Percentiles rank a stretch among this genome's conserved stretches.
These are phyloP conservation scores for Rhizopus delemar DNA, from an alignment of 371 early-diverging fungal species.

Conservation along the genomic window DNA sequence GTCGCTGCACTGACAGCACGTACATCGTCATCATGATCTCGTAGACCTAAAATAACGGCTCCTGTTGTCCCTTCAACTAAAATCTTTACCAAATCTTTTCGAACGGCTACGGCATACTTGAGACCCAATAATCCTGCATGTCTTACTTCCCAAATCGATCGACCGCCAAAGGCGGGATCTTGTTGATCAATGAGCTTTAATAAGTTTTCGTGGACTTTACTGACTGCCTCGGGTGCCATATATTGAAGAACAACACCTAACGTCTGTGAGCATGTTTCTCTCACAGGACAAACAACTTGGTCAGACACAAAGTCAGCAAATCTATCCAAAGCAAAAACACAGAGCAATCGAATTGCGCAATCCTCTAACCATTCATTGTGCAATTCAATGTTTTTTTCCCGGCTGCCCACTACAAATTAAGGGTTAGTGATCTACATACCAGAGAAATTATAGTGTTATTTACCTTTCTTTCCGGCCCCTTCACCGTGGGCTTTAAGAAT, in stretches of 20 bases:
- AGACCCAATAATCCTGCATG: constrained; percentile 95
- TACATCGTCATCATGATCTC: constrained; percentile 91
- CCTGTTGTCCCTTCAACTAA: constrained; percentile 65
- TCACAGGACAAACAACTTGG: constrained; percentile 92
- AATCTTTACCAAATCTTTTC: constrained; percentile 78
- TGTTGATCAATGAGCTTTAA: constrained; percentile 63
- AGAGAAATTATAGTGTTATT: not conserved
- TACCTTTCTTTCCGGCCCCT: constrained; percentile 77
- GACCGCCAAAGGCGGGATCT: constrained; percentile 44
- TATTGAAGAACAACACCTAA: constrained; percentile 83
- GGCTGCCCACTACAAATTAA: constrained; percentile 35
- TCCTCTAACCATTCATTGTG: constrained; percentile 88
- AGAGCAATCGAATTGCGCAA: constrained; percentile 81
- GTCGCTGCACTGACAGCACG: constrained; percentile 90
- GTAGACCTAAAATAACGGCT: constrained; percentile 61
- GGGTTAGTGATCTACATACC: no score
- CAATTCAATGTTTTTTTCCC: constrained; percentile 61
- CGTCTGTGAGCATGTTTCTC: constrained; percentile 95
- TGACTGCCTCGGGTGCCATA: constrained; percentile 57
- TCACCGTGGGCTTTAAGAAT: constrained; percentile 84
- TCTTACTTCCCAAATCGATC: constrained; percentile 87
- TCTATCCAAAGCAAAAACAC: constrained; percentile 92
- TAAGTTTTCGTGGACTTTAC: constrained; percentile 58
- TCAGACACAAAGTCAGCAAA: constrained; percentile 97
- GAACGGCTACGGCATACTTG: constrained; percentile 92